Conservation (phyloP, 805 yeast species). For the Danielozyma ontarioensis region DNA sequence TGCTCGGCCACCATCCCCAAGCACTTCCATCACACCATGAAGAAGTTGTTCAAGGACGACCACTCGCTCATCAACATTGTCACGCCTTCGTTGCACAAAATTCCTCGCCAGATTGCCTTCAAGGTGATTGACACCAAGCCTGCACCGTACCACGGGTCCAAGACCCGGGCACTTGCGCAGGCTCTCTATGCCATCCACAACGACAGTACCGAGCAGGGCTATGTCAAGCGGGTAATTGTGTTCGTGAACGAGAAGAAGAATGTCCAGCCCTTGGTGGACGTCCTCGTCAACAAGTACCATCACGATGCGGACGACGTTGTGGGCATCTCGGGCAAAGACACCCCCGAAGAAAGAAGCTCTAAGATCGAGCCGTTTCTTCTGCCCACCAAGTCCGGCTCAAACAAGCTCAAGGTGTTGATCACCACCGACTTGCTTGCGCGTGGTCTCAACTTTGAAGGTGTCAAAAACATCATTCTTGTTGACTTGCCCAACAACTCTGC, state of each 20-base stretch:
- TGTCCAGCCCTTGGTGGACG: constrained; percentile 53
- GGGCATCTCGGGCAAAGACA: constrained; percentile 64
- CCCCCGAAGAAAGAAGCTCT: constrained; percentile 51
- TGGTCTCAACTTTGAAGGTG: constrained; percentile 80
- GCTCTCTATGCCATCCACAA: constrained; percentile 78
- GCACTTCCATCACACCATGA: constrained; percentile 60
- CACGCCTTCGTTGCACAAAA: constrained; percentile 77
- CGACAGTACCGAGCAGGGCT: constrained; percentile 76
- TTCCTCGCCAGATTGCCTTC: constrained; percentile 73
- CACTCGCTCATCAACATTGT: constrained; percentile 51
- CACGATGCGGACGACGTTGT: constrained; percentile 43
- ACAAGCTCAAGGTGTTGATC: constrained; percentile 60
- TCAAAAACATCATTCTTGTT: constrained; percentile 75
- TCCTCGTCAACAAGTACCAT: constrained; percentile 39
- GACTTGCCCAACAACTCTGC: constrained; percentile 83
- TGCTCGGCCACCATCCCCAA: constrained; percentile 90
- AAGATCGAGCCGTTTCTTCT: constrained; percentile 59
- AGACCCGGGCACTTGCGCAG: constrained; percentile 81
- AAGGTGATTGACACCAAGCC: constrained; percentile 70
- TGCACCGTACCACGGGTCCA: constrained; percentile 80
- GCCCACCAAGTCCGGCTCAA: constrained; percentile 42
- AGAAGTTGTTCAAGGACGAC: constrained; percentile 56
- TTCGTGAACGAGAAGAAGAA: constrained; percentile 75
- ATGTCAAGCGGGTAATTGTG: constrained; percentile 73
- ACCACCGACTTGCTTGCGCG: constrained; percentile 88